phyloP scores from a whole-genome alignment of 331 rosid genomes.

The Acacia pycnantha region DNA sequence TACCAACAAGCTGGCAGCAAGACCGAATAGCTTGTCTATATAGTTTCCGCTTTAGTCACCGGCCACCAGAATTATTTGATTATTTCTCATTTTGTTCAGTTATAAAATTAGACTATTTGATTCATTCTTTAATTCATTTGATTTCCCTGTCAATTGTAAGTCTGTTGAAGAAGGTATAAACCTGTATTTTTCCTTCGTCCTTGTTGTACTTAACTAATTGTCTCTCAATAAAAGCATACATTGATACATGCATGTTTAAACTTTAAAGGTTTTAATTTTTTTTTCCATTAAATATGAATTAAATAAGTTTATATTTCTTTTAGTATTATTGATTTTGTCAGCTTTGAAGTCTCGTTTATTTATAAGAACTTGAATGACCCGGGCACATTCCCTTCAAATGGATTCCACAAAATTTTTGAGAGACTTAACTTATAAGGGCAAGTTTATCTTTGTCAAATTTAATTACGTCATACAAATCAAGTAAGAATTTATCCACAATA shows the following conservation, averaged over 20 bases:
- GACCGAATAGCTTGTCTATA: neutral
- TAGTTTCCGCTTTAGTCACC: neutral
- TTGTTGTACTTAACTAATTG: neutral
- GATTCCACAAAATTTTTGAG: too few species aligned
- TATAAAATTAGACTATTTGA: neutral
- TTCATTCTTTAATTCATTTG: neutral
- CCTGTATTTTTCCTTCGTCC: neutral
- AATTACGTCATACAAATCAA: too few species aligned
- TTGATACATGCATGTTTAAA: neutral
- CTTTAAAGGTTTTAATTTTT: too few species aligned
- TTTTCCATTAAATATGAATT: too few species aligned
- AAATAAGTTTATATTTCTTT: too few species aligned
- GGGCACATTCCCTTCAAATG: too few species aligned
- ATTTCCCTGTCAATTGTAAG: neutral
- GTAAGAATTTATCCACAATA: too few species aligned
- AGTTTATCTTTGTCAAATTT: too few species aligned
- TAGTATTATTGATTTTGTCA: too few species aligned
- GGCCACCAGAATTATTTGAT: neutral
- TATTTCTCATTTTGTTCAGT: neutral
- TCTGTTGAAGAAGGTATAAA: neutral
- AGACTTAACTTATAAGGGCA: too few species aligned
- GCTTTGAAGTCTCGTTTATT: too few species aligned
- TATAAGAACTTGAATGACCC: too few species aligned
- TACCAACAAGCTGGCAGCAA: constrained; percentile 17
- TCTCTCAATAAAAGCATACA: neutral